A percentile compares a stretch with the other conserved stretches of the same genome.
Evolutionary conservation across 805 yeast genomes (phyloP).

Genomic region (Teunomyces pallodes): DNA sequence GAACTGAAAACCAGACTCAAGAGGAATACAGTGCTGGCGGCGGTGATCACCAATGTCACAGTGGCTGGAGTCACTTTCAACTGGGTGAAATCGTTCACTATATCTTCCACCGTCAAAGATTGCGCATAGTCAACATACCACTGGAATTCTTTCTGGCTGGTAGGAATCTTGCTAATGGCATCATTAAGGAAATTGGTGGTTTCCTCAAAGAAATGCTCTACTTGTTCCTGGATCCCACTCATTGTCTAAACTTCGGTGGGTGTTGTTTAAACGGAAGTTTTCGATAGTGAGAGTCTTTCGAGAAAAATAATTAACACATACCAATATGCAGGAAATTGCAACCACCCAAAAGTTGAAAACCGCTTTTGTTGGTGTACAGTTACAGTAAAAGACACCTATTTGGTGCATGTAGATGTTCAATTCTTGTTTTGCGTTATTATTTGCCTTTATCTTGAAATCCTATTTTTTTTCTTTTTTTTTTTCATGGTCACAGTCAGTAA

Average conservation of each 20-base stretch:
- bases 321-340: not conserved
- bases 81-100: conserved; percentile 27
- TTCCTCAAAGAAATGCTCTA: not conserved
- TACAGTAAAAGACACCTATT: too few species aligned
- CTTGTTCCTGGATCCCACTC: conserved; percentile 1
- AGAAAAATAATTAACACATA: not conserved
- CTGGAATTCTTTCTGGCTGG: conserved; percentile 9
- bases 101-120: conserved; percentile 17
- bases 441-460: too few species aligned
- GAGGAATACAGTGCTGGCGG: conserved; percentile 27
- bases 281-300: not conserved
- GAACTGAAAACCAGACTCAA: conserved; percentile 14
- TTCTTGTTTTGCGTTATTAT: too few species aligned
- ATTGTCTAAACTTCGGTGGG: not conserved
- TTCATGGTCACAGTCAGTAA: too few species aligned
- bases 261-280: not conserved
- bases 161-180: conserved; percentile 9
- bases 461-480: too few species aligned
- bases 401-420: too few species aligned
- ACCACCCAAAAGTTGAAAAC: not conserved
- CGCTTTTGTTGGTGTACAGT: too few species aligned
- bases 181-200: conserved; percentile 2
- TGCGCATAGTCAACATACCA: conserved; percentile 10
- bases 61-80: conserved; percentile 35
- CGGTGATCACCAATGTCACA: conserved; percentile 27